phyloP scores from a whole-genome alignment of 2,329 filamentous ascomycete genomes.

The Fusarium austroafricanum region DNA sequence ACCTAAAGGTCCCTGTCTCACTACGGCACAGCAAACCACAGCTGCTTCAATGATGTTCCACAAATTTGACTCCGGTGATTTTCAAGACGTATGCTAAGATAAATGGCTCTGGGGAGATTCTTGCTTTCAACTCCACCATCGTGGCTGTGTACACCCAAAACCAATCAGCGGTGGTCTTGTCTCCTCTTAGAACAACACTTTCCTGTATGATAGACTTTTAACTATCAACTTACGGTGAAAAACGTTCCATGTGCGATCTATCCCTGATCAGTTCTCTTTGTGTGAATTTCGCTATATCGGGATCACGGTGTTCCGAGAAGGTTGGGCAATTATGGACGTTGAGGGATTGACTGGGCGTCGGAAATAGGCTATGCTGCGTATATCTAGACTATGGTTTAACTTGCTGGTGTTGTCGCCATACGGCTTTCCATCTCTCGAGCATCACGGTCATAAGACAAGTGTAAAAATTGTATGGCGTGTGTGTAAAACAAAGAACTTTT shows the following conservation, averaged over 20 bases:
- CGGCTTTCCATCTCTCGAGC: not conserved
- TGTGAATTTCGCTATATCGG: not conserved
- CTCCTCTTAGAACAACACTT: not conserved
- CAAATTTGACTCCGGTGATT: not conserved
- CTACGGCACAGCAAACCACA: constrained; percentile 24
- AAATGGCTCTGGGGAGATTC: not conserved
- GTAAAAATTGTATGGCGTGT: not conserved
- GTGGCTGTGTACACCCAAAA: constrained; percentile 33
- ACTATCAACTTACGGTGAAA: not conserved
- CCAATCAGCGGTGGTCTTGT: constrained; percentile 13
- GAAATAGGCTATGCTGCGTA: constrained; percentile 1
- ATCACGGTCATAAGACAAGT: not conserved
- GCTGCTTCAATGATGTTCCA: constrained; percentile 8
- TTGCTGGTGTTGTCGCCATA: not conserved
- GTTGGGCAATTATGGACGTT: not conserved
- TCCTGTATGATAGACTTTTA: not conserved
- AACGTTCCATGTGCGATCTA: not conserved
- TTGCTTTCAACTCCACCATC: constrained; percentile 24
- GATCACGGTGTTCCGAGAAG: not conserved
- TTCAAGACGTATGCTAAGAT: not conserved
- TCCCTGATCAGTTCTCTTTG: not conserved
- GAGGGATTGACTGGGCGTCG: not conserved
- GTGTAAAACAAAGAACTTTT: constrained; percentile 25
- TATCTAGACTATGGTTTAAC: not conserved
- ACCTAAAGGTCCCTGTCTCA: constrained; percentile 18